These are phyloP conservation scores for Luffa acutangula DNA, from an alignment of 306 rosid species.

Conservation along the genomic window DNA sequence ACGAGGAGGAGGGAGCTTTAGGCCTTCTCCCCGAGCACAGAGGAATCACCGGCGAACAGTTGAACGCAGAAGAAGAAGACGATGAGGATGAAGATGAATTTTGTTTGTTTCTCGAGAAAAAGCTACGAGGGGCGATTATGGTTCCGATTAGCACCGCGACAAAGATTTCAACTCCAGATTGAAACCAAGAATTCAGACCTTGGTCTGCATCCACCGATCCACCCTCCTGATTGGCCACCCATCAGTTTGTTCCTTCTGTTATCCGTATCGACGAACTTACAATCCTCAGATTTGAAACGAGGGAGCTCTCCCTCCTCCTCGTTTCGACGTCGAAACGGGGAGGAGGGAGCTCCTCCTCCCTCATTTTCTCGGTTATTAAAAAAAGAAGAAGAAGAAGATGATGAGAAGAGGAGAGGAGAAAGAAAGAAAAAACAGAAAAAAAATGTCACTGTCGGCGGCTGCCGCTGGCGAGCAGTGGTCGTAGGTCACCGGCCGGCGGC, in stretches of 20 bases:
- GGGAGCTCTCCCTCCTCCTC: too few relatives aligned
- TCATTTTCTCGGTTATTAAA: too few relatives aligned
- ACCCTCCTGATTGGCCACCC: not conserved
- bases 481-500: too few relatives aligned
- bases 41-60: slow-evolving; percentile 15
- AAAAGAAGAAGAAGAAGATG: too few relatives aligned
- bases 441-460: too few relatives aligned
- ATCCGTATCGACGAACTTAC: slow-evolving; percentile 17
- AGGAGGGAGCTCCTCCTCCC: too few relatives aligned
- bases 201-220: not conserved
- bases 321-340: too few relatives aligned
- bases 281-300: slow-evolving; percentile 25
- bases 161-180: not conserved
- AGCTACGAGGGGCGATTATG: slow-evolving; percentile 21
- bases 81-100: slow-evolving; percentile 5
- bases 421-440: too few relatives aligned
- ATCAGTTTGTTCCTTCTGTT: slow-evolving; percentile 5
- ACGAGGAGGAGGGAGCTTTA: too few relatives aligned
- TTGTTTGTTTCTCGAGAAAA: slow-evolving; percentile 18
- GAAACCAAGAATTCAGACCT: not conserved
- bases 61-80: not conserved
- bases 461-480: too few relatives aligned
- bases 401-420: too few relatives aligned
- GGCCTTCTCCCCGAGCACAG: slow-evolving; percentile 40
- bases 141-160: slow-evolving; percentile 17